Evolutionary conservation across 805 yeast genomes (phyloP), one percentile per base, ranked within the genome.

Genomic region (Ogataea ramenticola): DNA sequence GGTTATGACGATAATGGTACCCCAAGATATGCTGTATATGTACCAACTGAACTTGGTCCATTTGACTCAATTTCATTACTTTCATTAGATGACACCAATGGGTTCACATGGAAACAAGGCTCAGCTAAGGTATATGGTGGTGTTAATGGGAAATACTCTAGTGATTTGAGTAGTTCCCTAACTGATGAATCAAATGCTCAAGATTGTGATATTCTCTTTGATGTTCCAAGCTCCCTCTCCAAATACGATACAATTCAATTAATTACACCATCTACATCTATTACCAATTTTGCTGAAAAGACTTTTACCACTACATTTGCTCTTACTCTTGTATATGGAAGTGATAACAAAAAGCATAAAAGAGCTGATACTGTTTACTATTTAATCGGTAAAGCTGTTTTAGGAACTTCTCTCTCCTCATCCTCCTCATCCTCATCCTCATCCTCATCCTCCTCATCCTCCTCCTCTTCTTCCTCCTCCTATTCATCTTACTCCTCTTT

Each of bases 251-350:
- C 48, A 12, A 36, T 53, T 30, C 41, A 45, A 32, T 43, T 50
- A 17, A 36, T 41, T 15, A 43, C 54, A 20, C 53, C 54, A n/a
- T 19, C 40, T 11, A 44, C 50, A 21, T 32, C 35, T 9, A 26
- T 42, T 31, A 76, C 39, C 7, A 35, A 37, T n/a, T 19, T 36
- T n/a, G 46, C 45, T 26, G 48, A 22, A 12, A 9, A 21, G 8
- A 29, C 48, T 24, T 54, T 48, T 45, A 46, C 52, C 7, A 56
- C 42, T 32, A 48, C 59, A 7, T 53, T 55, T 42, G 55, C 53
- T 29, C 51, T 55, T 22, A 38, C 49, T 14, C 20, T 52, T 27
- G 36, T 36, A 7, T 33, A 17, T n/a, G 20, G 20, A 4, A 36
- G 34, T 36, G 36, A 34, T 26, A 32, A 31, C 14, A 21, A 48